Evolutionary conservation across 2,329 filamentous ascomycete genomes (phyloP).

Genomic region (Pestalotiopsis sp.): DNA sequence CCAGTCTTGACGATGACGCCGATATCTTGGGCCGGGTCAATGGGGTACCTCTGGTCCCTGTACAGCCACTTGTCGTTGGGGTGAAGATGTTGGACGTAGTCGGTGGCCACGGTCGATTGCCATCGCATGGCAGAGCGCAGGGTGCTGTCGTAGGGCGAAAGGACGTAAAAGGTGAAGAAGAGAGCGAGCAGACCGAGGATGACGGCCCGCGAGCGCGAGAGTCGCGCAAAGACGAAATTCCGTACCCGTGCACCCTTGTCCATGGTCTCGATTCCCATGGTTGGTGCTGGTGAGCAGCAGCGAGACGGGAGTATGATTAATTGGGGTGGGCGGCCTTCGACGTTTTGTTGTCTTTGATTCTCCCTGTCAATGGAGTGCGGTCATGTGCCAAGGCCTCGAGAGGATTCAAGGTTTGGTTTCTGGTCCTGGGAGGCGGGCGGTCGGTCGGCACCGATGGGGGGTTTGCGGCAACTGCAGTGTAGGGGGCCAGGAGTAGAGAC

Average conservation of each 20-base stretch:
- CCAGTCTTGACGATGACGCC: conserved; percentile 58
- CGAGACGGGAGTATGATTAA: conserved; percentile 5
- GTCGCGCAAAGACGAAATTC: conserved; percentile 17
- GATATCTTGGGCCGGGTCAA: conserved; percentile 48
- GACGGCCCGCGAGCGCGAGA: conserved; percentile 30
- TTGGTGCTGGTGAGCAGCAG: background rate
- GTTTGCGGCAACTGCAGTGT: background rate
- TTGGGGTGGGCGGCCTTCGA: background rate
- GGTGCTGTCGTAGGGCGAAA: conserved; percentile 29
- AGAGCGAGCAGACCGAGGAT: conserved; percentile 21
- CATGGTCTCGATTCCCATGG: conserved; percentile 12
- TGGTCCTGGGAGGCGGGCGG: background rate
- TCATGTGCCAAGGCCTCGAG: background rate
- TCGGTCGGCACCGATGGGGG: background rate
- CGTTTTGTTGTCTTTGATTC: background rate
- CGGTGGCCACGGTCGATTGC: conserved; percentile 26
- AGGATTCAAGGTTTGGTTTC: background rate
- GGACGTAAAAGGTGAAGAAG: conserved; percentile 29
- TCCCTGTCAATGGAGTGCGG: background rate
- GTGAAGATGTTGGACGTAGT: conserved; percentile 29
- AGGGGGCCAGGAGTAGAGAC: too few relatives aligned
- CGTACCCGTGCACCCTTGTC: conserved; percentile 9
- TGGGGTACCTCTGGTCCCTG: conserved; percentile 38
- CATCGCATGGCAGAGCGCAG: conserved; percentile 31
- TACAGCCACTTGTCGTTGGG: conserved; percentile 45